Base-by-base conservation (phyloP, 169 alveolate genomes). In the Plasmodium billcollinsi region DNA sequence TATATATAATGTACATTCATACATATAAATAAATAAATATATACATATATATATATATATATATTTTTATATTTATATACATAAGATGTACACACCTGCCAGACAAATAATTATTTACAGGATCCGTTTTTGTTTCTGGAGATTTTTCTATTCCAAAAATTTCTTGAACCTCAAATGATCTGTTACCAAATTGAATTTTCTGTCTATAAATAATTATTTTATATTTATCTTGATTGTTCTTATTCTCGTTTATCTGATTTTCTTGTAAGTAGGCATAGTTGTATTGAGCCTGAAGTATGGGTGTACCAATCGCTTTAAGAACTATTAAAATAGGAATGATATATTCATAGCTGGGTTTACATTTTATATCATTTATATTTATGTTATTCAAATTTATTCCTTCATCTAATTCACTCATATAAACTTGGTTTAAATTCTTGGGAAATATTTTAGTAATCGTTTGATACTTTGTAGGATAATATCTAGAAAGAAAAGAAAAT, bases 71-170 rank as follows among this genome's bases (percentile, higher is more conserved):
- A 26, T 65, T n/a, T 75, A 11, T 29, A 71, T 50, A 5, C 24
- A 33, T 33, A 33, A 2, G 43, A 33, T 33, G 15, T 18, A 50
- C 73, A 20, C 73, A 86, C 92, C 74, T 75, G 26, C 83, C 90
- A 6, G 90, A 78, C 11, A 78, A 21, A 59, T 52, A 78, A 21
- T 12, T 47, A 47, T 49, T 52, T 5, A 78, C 90, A 7, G 90
- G 83, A 49, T 78, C 70, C 2, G 72, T 39, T 11, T 47, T 70
- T 18, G 71, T 61, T 9, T 45, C 78, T 18, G 49, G 66, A 20
- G 80, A 78, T 71, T 78, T 78, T 71, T 78, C 90, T 26, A 78
- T 78, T 15, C 90, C 90, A 71, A 66, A 78, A 49, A 78, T 78
- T 39, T 78, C 90, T 26, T 78, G 76, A 2, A 78, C 80, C 59